Evolutionary conservation across 768 basidiomycete species (phyloP), one percentile per base, ranked within the genome.

Genomic region (Dioszegia hungarica): DNA sequence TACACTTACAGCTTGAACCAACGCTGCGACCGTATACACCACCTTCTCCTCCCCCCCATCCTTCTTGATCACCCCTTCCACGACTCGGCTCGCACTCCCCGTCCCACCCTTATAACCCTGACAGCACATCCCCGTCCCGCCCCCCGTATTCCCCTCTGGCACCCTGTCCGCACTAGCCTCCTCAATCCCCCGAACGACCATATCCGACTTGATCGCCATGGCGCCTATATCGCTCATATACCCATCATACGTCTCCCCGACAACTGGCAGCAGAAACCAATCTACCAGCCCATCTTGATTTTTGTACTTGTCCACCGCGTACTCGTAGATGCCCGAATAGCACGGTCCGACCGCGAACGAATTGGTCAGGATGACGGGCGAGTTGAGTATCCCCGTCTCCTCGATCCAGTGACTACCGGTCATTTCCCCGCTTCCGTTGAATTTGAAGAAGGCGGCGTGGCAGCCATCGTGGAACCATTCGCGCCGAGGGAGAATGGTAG

Each of bases 221-320:
- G 52, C 52, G 52, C 33, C 52, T 24, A 54, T 54, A 43, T 54
- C 52, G n/a, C 25, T 41, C 24, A 40, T 17, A 20, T 25, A 19
- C 37, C 52, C 52, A 43, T 54, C 52, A 43, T 27, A 54, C 4
- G 52, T 54, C 40, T 54, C 52, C 5, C 38, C 52, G 11, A 54
- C 38, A 10, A 54, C 52, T 11, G 52, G 52, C 19, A 54, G 28
- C 27, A 54, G 28, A 31, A 54, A 54, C 14, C 14, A 54, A 43
- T 43, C 52, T 12, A 22, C 52, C 12, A 31, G 10, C 19, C 37
- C 40, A 3, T 43, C 39, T 19, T 40, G 25, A 40, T 34, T n/a
- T 19, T 29, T 31, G 20, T 54, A 54, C 14, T 43, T 31, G 27
- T 27, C n/a, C 20, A 54, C 19, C 3, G 38, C 52, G 28, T 54